These are phyloP conservation scores for Trifolium pratense DNA, from an alignment of 306 rosid genomes.

Conservation along the genomic window DNA sequence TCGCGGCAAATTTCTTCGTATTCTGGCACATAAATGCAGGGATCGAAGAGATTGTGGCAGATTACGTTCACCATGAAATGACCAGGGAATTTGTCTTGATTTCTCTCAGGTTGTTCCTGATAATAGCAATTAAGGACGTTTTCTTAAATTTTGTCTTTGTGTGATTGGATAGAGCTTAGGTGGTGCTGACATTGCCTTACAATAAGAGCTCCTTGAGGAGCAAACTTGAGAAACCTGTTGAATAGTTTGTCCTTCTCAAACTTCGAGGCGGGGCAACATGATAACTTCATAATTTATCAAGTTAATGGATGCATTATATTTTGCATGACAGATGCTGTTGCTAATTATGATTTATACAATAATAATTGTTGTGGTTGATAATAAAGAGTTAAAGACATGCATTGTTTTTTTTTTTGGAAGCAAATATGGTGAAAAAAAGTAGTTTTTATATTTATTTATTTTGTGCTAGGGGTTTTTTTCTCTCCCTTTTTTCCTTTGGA, in stretches of 20 bases:
- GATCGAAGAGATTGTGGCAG: conserved; percentile 48
- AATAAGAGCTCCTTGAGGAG: conserved; percentile 43
- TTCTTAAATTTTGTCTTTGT: conserved; percentile 46
- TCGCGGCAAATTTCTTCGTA: conserved; percentile 38
- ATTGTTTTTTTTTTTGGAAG: neutral
- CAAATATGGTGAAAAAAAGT: neutral
- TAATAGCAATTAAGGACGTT: conserved; percentile 50
- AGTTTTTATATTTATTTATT: neutral
- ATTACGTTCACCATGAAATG: conserved; percentile 53
- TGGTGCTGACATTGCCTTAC: conserved; percentile 19
- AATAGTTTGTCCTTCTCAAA: conserved; percentile 34
- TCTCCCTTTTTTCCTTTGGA: neutral
- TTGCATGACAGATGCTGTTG: neutral
- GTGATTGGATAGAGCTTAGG: conserved; percentile 32
- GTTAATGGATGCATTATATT: conserved; percentile 32
- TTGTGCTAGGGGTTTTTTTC: neutral
- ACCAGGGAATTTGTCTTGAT: conserved; percentile 44
- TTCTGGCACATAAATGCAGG: conserved; percentile 50
- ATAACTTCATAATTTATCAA: conserved; percentile 29
- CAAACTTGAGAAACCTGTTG: conserved; percentile 34
- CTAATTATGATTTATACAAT: neutral
- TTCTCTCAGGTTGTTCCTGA: conserved; percentile 46
- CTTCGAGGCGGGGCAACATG: conserved; percentile 25
- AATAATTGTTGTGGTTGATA: conserved; percentile 4
- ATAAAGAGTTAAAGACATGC: neutral